phyloP scores from a whole-genome alignment of 495 filamentous ascomycete species.

The Xylaria castorea region DNA sequence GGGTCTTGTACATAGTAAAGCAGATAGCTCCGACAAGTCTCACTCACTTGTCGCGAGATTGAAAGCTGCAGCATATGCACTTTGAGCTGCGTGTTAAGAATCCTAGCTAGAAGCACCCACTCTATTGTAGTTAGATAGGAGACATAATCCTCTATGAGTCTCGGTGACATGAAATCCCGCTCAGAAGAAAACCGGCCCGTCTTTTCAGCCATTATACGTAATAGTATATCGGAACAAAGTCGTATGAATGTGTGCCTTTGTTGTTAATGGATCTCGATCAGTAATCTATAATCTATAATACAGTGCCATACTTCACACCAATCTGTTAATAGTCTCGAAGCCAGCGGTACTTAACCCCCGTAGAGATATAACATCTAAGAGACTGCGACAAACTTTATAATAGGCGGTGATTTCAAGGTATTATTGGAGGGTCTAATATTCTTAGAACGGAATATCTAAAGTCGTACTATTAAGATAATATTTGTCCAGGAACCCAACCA shows the following conservation, averaged over 20 bases:
- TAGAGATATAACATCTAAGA: background rate
- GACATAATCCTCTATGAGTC: background rate
- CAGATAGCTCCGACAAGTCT: background rate
- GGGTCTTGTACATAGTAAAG: background rate
- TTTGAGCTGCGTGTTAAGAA: background rate
- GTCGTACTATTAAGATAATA: background rate
- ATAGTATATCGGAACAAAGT: background rate
- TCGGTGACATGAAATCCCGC: background rate
- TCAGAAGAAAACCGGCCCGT: background rate
- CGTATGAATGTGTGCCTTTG: background rate
- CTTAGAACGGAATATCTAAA: background rate
- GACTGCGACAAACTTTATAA: background rate
- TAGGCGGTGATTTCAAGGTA: background rate
- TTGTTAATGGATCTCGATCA: background rate
- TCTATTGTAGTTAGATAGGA: background rate
- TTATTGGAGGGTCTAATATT: background rate
- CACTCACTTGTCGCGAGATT: background rate
- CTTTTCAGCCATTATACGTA: background rate
- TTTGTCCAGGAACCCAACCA: background rate
- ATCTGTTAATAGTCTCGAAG: background rate
- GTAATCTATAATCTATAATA: background rate
- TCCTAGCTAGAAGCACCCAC: background rate
- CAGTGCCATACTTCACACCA: background rate
- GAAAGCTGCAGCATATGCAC: background rate
- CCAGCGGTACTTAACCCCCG: background rate